These are phyloP conservation scores for Cynanchum wilfordii DNA, from an alignment of 257 asterid genomes.

Conservation along the genomic window DNA sequence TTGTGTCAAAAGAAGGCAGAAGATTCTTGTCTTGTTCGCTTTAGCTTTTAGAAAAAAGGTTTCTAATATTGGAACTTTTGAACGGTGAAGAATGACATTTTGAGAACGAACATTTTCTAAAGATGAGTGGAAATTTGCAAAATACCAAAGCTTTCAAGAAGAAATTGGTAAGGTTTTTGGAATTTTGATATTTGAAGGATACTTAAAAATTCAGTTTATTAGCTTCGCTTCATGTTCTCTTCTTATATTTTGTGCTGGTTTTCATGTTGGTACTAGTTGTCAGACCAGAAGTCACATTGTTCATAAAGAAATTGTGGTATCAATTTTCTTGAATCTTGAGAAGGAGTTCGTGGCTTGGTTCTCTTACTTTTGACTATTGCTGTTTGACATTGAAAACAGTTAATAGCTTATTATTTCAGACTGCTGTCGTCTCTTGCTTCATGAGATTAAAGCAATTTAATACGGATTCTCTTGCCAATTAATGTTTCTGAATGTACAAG, in stretches of 20 bases:
- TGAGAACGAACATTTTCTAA: background rate
- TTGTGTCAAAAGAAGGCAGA: background rate
- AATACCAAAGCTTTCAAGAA: background rate
- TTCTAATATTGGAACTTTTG: background rate
- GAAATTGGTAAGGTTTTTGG: background rate
- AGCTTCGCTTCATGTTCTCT: too few species aligned
- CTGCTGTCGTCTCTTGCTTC: background rate
- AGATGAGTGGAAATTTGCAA: background rate
- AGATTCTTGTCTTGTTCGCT: background rate
- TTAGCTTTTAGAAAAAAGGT: background rate
- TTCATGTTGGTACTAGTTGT: background rate
- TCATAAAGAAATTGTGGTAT: background rate
- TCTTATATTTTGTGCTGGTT: background rate
- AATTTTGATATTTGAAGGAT: background rate
- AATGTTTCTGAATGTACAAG: background rate
- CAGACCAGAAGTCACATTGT: background rate
- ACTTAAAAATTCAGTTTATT: background rate
- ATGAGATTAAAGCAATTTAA: background rate
- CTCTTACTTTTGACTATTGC: background rate
- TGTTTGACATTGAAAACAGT: background rate
- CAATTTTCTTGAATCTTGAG: background rate
- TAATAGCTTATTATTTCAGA: background rate
- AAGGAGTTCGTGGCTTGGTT: background rate
- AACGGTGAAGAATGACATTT: background rate
- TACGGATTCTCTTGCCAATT: background rate